Conservation (phyloP, 352 stramenopile genomes). For the Vaucheria bursata region DNA sequence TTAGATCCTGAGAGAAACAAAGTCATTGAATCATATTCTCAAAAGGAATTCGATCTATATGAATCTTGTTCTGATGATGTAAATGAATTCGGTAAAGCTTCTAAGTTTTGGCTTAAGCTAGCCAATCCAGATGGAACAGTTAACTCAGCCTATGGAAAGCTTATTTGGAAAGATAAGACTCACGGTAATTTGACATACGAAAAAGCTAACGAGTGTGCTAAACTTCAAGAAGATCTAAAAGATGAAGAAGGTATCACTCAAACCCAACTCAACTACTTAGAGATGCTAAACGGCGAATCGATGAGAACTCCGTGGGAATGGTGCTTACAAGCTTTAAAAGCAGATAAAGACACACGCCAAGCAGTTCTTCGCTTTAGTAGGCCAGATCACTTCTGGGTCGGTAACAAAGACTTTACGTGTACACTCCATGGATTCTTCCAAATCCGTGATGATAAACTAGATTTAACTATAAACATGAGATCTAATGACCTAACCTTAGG, state of each 20-base stretch:
- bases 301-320: neutral
- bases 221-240: too few relatives aligned
- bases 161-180: neutral
- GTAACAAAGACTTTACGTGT: neutral
- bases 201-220: too few relatives aligned
- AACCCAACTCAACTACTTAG: neutral
- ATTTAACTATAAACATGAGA: neutral
- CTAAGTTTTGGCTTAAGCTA: neutral
- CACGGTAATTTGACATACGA: neutral
- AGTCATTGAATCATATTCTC: neutral
- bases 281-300: neutral
- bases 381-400: neutral
- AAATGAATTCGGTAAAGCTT: neutral
- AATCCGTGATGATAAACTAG: neutral
- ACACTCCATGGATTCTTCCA: neutral
- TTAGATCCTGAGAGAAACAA: neutral
- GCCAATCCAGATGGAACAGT: neutral
- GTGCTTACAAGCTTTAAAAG: neutral
- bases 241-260: too few relatives aligned
- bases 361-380: neutral
- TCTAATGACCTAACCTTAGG: neutral
- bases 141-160: neutral
- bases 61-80: neutral
- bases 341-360: constrained; percentile 2
- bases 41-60: neutral